Conservation (phyloP, 768 basidiomycete genomes). For the Tylopilus subfusipes region DNA sequence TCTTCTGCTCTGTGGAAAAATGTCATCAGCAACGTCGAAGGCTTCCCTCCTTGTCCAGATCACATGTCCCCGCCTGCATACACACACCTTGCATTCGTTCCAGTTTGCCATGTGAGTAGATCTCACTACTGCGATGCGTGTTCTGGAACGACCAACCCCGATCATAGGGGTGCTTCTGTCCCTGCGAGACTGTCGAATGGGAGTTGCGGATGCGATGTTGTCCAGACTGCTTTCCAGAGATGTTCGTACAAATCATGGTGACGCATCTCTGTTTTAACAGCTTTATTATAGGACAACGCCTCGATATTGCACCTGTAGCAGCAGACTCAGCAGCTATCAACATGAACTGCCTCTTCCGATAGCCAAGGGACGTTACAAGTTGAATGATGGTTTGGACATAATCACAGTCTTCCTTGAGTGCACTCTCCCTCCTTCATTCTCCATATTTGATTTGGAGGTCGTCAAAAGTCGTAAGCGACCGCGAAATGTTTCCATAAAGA, state of each 20-base stretch:
- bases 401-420: neutral
- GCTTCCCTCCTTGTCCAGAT: slow-evolving; percentile 25
- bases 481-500: neutral
- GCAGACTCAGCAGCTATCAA: neutral
- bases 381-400: neutral
- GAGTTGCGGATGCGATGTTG: slow-evolving; percentile 13
- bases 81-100: slow-evolving; percentile 28
- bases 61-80: slow-evolving; percentile 30
- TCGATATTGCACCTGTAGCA: neutral
- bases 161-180: slow-evolving; percentile 10
- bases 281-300: slow-evolving; percentile 1
- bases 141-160: neutral
- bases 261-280: neutral
- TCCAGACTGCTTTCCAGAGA: neutral
- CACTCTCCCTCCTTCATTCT: neutral
- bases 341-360: neutral
- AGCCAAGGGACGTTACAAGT: neutral
- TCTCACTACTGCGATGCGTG: too few species aligned
- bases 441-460: slow-evolving; percentile 1
- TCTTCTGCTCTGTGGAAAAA: slow-evolving; percentile 26
- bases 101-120: slow-evolving; percentile 30
- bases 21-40: slow-evolving; percentile 19
- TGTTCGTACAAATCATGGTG: slow-evolving; percentile 2
- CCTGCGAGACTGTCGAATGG: slow-evolving; percentile 15
- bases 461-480: neutral